These are phyloP conservation scores for Ustilago xerochloae DNA, from an alignment of 1,284 basidiomycete genomes.

Conservation along the genomic window DNA sequence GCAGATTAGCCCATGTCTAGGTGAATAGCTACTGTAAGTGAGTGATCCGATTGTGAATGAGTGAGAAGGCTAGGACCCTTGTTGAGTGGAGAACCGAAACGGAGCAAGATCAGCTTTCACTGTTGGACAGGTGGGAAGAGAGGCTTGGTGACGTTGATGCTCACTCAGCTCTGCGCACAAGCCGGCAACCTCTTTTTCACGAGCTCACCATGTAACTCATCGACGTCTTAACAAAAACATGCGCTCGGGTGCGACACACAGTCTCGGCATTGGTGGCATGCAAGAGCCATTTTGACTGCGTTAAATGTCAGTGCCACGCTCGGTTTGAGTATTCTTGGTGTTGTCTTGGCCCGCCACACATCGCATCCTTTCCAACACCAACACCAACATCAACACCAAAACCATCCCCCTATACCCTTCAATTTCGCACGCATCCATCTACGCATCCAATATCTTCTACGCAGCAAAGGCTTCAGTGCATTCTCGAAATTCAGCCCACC, in stretches of 20 bases:
- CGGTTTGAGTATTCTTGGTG: background rate
- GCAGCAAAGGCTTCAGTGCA: background rate
- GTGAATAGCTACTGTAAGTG: no score
- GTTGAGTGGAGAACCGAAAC: no score
- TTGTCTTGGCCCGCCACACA: background rate
- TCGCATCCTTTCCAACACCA: background rate
- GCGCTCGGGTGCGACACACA: no score
- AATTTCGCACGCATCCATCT: background rate
- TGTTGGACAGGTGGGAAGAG: background rate
- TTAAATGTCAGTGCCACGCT: background rate
- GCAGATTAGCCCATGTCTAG: no score
- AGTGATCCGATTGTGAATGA: no score
- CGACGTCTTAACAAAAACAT: no score
- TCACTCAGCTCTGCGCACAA: conserved; percentile 10
- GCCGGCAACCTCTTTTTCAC: background rate
- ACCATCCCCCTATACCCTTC: background rate
- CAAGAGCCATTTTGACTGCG: no score
- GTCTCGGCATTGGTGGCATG: no score
- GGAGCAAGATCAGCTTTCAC: background rate
- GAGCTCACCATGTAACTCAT: no score
- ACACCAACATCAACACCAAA: background rate
- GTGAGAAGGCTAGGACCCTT: no score
- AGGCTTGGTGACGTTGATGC: conserved; percentile 26
- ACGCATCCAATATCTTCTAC: no score
- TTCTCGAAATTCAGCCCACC: no score